Conservation (phyloP, 2,329 filamentous ascomycete species). For the Boeremia lycopersici region DNA sequence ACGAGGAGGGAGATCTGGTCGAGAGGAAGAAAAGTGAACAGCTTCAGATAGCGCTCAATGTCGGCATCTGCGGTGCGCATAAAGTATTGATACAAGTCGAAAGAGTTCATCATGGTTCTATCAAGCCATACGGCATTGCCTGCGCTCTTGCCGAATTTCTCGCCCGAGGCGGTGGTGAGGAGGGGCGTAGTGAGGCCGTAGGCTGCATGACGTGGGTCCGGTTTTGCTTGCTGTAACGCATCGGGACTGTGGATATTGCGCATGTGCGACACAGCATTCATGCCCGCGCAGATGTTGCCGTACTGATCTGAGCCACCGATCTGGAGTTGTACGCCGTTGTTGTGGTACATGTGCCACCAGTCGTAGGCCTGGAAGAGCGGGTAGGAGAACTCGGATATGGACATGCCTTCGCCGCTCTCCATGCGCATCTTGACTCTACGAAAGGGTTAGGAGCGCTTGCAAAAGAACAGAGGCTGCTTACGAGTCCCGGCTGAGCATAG, state of each 20-base stretch:
- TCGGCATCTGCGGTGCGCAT: conserved; percentile 80
- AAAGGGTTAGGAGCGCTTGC: conserved; percentile 20
- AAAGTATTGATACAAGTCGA: conserved; percentile 91
- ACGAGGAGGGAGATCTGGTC: conserved; percentile 71
- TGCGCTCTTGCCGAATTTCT: conserved; percentile 93
- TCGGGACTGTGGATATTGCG: conserved; percentile 47
- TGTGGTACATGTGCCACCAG: conserved; percentile 85
- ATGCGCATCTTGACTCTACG: conserved; percentile 78
- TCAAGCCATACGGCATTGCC: conserved; percentile 96
- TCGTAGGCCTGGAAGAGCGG: conserved; percentile 95
- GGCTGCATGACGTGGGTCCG: conserved; percentile 57
- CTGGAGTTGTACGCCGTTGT: conserved; percentile 75
- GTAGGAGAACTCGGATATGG: conserved; percentile 90
- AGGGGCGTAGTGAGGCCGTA: conserved; percentile 91
- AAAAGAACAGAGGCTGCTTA: conserved; percentile 54
- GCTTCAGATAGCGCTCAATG: conserved; percentile 79
- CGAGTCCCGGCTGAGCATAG: conserved; percentile 89
- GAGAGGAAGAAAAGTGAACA: conserved; percentile 87
- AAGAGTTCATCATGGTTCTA: conserved; percentile 75
- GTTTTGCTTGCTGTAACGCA: conserved; percentile 14
- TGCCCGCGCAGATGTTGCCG: conserved; percentile 91
- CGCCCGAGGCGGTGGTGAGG: conserved; percentile 80
- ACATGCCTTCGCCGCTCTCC: conserved; percentile 88
- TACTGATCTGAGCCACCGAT: conserved; percentile 96
- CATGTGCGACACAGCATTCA: conserved; percentile 83